These are phyloP conservation scores for Xylariales sp. DNA, from an alignment of 2,329 filamentous ascomycete genomes.

Conservation along the genomic window DNA sequence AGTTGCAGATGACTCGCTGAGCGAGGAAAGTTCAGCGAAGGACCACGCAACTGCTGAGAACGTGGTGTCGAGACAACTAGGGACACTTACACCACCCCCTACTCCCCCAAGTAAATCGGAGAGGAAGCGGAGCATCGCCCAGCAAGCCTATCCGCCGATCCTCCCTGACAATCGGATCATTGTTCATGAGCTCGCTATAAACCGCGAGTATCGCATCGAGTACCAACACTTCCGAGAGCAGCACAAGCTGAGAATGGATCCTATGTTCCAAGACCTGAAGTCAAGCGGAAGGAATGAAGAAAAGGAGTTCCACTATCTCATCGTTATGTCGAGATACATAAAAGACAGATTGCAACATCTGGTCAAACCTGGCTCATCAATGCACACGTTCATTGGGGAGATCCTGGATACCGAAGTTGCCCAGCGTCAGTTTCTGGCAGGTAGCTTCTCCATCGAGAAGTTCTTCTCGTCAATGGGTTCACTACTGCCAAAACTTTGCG, in stretches of 20 bases:
- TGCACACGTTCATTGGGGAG: slow-evolving; percentile 71
- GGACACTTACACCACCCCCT: slow-evolving; percentile 50
- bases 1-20: slow-evolving; percentile 45
- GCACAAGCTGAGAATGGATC: slow-evolving; percentile 43
- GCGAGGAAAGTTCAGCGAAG: slow-evolving; percentile 29
- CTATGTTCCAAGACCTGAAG: slow-evolving; percentile 53
- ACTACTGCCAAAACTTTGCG: slow-evolving; percentile 73
- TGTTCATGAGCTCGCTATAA: slow-evolving; percentile 75
- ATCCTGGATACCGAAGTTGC: slow-evolving; percentile 70
- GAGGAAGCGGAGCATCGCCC: slow-evolving; percentile 30
- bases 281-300: slow-evolving; percentile 63
- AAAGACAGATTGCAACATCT: slow-evolving; percentile 68
- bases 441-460: slow-evolving; percentile 74
- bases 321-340: slow-evolving; percentile 66
- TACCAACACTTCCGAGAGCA: slow-evolving; percentile 54
- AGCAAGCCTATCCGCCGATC: slow-evolving; percentile 44
- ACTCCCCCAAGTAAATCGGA: slow-evolving; percentile 40
- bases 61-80: slow-evolving; percentile 35
- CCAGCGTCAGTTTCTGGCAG: slow-evolving; percentile 61
- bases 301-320: slow-evolving; percentile 62
- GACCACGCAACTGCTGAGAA: slow-evolving; percentile 37
- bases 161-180: slow-evolving; percentile 71
- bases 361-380: slow-evolving; percentile 64
- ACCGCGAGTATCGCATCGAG: slow-evolving; percentile 72
- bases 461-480: slow-evolving; percentile 75